phyloP scores from a whole-genome alignment of 2,329 filamentous ascomycete species.

The Botrytis pseudocinerea region DNA sequence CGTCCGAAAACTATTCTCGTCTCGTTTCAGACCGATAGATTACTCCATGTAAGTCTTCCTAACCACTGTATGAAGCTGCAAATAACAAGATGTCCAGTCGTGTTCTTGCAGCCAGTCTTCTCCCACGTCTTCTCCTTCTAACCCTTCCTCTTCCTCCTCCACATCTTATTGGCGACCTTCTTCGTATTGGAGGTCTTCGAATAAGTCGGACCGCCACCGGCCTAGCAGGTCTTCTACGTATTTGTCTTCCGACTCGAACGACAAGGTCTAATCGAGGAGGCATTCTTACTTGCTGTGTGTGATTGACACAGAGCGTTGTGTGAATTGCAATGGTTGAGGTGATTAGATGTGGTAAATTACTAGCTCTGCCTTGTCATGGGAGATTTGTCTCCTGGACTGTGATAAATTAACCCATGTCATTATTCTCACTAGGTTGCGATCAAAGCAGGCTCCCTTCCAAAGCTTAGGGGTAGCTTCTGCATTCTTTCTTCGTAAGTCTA shows the following conservation, averaged over 20 bases:
- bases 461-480: not conserved
- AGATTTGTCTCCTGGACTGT: not conserved
- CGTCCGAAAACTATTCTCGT: not conserved
- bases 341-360: not conserved
- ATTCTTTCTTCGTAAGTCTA: not conserved
- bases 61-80: constrained; percentile 14
- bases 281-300: not conserved
- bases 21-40: not conserved
- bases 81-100: not conserved
- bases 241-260: not conserved
- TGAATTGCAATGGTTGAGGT: not conserved
- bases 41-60: not conserved
- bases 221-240: constrained; percentile 1
- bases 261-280: constrained; percentile 8
- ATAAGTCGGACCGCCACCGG: not conserved
- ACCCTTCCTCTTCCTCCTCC: not conserved
- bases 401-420: not conserved
- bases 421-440: not conserved
- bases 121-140: not conserved
- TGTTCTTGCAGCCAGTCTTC: constrained; percentile 6
- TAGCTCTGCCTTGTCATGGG: not conserved
- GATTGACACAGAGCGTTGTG: not conserved
- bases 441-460: not conserved
- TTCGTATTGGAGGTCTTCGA: constrained; percentile 7
- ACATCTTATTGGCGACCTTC: not conserved